Evolutionary conservation across 139 green algal genomes (phyloP).

Genomic region (Coelastrella sp.): DNA sequence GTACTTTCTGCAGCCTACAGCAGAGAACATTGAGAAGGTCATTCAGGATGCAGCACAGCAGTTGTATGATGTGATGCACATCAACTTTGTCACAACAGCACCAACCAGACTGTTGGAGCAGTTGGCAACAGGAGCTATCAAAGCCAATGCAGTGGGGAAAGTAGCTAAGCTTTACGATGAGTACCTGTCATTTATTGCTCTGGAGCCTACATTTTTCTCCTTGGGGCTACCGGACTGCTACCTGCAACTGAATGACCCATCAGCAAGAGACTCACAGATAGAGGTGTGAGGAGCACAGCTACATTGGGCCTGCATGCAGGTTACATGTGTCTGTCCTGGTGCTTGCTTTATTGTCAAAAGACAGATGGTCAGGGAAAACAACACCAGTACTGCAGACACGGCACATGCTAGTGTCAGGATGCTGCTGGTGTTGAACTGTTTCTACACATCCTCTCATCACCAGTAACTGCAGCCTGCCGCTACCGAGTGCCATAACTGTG

Average conservation of each 20-base stretch:
- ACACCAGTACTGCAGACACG: neutral
- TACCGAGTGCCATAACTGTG: too few species aligned
- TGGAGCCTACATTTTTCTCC: conserved; percentile 92
- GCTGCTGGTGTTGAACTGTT: too few species aligned
- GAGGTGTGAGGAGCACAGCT: too few species aligned
- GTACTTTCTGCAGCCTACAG: conserved; percentile 92
- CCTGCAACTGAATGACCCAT: conserved; percentile 93
- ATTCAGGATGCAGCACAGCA: conserved; percentile 73
- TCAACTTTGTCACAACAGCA: conserved; percentile 93
- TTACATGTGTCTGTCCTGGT: neutral
- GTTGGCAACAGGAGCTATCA: conserved; percentile 79
- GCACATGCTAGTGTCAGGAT: neutral
- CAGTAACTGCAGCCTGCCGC: too few species aligned
- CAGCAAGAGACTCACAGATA: conserved; percentile 87
- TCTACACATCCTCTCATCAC: too few species aligned
- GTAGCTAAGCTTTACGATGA: conserved; percentile 92
- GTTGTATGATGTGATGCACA: conserved; percentile 93
- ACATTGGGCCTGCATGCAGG: neutral
- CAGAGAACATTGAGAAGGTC: conserved; percentile 80
- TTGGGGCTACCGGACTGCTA: conserved; percentile 89
- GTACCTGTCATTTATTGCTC: conserved; percentile 90
- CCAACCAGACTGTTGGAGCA: conserved; percentile 83
- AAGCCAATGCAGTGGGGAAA: conserved; percentile 56
- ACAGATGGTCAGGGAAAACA: neutral
- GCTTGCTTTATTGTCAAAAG: neutral